Base-by-base conservation (phyloP, 345 rosid genomes). In the Eucalyptus pauciflora region DNA sequence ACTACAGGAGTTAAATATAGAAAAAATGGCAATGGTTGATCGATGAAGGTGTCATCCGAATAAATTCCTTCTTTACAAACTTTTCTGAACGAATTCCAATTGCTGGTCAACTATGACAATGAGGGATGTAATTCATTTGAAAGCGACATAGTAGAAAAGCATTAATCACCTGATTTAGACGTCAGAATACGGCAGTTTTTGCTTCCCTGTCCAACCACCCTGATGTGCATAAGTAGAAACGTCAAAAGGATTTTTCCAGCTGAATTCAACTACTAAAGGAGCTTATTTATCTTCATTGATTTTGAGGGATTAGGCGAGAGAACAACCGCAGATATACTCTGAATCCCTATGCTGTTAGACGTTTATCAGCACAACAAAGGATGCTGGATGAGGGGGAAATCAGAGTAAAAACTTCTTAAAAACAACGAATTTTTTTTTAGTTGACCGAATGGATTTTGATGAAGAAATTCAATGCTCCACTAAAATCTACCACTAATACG, bases 161-260 rank as follows among this genome's bases (percentile, higher is more conserved):
- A 3, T 71, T 37, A 41, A 17, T 90, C 89, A 95, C 95, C 98
- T 95, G 99, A 87, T 91, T 96, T 90, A 97, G 92, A 96, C 88
- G 90, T 95, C 98, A 15, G 93, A 89, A 76, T 92, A 97, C 56
- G 3, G 56, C 10, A 52, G 90, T 87, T 95, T 96, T 92, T 96
- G 95, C 91, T 95, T 0, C 56, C 99, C 98, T 0, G 95, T 96
- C 99, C 97, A 96, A 89, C 96, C 99, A 52, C 96, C 99, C 99
- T 95, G 92, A 85, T 88, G 90, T 85, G n/a, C 64, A 81, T 10
- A 33, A 71, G 81, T 71, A 71, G 45, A 71, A 71, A 18, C 37
- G 46, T 71, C 27, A 71, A 71, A 71, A 71, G 25, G 81, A 22
- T 9, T 56, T 9, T 56, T 56, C 62, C 62, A 56, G 62, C 62